These are phyloP conservation scores for Ganoderma sinense DNA, from an alignment of 1,284 basidiomycete species.

Conservation along the genomic window DNA sequence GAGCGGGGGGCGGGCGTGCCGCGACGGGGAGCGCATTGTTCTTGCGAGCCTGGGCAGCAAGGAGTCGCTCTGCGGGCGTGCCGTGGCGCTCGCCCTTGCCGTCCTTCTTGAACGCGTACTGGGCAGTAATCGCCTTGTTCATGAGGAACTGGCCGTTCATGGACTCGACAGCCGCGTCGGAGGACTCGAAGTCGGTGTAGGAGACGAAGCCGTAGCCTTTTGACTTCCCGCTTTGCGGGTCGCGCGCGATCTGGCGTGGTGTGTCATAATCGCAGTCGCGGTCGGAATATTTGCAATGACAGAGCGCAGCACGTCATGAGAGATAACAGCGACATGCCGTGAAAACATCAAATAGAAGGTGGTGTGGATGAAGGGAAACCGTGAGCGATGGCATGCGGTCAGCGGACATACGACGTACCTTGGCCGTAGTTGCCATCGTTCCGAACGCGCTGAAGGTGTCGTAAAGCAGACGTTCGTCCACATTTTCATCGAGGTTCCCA, in stretches of 20 bases:
- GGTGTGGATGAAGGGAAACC: slow-evolving; percentile 12
- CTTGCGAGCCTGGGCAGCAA: slow-evolving; percentile 95
- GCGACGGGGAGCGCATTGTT: slow-evolving; percentile 87
- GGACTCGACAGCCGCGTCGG: slow-evolving; percentile 94
- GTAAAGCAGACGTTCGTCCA: slow-evolving; percentile 92
- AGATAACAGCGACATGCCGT: not conserved
- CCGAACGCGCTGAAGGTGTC: slow-evolving; percentile 98
- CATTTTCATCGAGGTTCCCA: slow-evolving; percentile 92
- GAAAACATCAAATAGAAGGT: slow-evolving; percentile 11
- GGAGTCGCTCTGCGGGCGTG: slow-evolving; percentile 91
- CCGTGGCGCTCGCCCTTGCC: slow-evolving; percentile 98
- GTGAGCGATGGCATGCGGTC: slow-evolving; percentile 17
- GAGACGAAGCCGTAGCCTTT: slow-evolving; percentile 98
- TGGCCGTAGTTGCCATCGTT: slow-evolving; percentile 91
- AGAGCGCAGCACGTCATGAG: slow-evolving; percentile 6
- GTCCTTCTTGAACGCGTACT: slow-evolving; percentile 99
- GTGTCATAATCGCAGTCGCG: not conserved
- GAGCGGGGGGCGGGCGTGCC: slow-evolving; percentile 72
- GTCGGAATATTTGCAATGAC: slow-evolving; percentile 4
- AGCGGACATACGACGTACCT: slow-evolving; percentile 61
- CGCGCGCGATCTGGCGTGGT: slow-evolving; percentile 83
- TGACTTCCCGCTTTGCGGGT: slow-evolving; percentile 83
- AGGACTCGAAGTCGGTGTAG: slow-evolving; percentile 96
- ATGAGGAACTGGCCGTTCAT: slow-evolving; percentile 98
- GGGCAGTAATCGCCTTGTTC: slow-evolving; percentile 96